A percentile compares a stretch with the other conserved stretches of the same genome.
Conservation (phyloP, 345 rosid genomes). For the Hibiscus mutabilis region DNA sequence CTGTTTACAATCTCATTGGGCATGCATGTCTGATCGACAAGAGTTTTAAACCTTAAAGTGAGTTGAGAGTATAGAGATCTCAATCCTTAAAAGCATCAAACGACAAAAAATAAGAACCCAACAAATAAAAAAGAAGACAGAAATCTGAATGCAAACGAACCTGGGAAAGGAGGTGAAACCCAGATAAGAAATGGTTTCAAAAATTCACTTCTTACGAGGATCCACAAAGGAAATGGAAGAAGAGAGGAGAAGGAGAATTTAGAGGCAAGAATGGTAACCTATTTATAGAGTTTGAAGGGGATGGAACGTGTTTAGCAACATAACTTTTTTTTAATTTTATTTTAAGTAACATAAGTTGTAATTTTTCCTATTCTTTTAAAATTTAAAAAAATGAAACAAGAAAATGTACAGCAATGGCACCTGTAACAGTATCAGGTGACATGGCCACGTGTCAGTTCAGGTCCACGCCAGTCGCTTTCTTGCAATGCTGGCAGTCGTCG, state of each 20-base stretch:
- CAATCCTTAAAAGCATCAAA: background rate
- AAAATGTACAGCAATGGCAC: constrained; percentile 15
- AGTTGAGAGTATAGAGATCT: background rate
- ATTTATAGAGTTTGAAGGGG: constrained; percentile 55
- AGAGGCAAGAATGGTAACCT: constrained; percentile 20
- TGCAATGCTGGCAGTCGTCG: constrained; percentile 16
- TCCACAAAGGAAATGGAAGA: background rate
- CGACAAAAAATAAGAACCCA: background rate
- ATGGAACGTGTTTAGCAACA: constrained; percentile 61
- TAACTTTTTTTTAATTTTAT: constrained; percentile 26
- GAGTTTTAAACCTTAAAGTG: background rate
- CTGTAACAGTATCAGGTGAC: constrained; percentile 19
- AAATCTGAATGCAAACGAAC: constrained; percentile 4
- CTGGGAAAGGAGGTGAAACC: constrained; percentile 4
- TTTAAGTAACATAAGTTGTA: constrained; percentile 17
- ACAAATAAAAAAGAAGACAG: background rate
- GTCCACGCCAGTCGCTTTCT: constrained; percentile 12
- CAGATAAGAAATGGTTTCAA: background rate
- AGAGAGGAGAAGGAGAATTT: constrained; percentile 9
- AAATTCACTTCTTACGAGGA: constrained; percentile 13
- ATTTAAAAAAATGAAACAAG: background rate
- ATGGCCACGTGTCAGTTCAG: constrained; percentile 38
- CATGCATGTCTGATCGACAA: constrained; percentile 8
- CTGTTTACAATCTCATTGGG: background rate
- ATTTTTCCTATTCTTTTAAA: background rate